These are phyloP conservation scores for Tulasnella calospora DNA, from an alignment of 768 basidiomycete species.

Conservation along the genomic window DNA sequence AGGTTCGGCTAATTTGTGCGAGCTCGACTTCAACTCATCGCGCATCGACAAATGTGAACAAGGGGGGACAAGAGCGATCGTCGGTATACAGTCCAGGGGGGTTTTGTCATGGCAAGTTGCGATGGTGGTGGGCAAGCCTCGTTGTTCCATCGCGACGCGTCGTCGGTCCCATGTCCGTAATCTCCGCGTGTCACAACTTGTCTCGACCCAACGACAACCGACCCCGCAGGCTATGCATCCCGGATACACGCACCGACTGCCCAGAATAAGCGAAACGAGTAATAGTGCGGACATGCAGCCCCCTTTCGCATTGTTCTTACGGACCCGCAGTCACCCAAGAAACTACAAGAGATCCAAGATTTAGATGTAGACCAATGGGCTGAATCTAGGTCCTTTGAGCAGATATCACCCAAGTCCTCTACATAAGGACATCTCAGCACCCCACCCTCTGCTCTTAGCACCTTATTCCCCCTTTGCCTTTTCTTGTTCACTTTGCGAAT, in stretches of 20 bases:
- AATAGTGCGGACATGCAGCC: not conserved
- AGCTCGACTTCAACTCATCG: not conserved
- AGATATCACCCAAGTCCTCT: not conserved
- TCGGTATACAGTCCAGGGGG: not conserved
- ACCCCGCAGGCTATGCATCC: not conserved
- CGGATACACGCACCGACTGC: not conserved
- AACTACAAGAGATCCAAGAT: not conserved
- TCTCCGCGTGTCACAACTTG: not conserved
- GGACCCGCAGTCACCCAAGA: not conserved
- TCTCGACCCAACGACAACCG: too few species aligned
- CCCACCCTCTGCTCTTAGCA: not conserved
- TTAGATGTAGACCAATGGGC: not conserved
- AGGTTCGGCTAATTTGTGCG: not conserved
- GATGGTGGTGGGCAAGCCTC: not conserved
- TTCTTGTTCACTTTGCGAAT: not conserved
- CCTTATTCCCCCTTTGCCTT: not conserved
- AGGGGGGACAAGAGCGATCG: not conserved
- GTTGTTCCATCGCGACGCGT: not conserved
- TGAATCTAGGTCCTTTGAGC: not conserved
- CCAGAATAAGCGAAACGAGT: not conserved
- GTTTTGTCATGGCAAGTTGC: not conserved
- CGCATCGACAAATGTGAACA: not conserved
- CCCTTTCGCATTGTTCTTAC: not conserved
- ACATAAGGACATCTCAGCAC: not conserved
- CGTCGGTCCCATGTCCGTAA: not conserved